These are phyloP conservation scores for Fusarium transvaalense DNA, from an alignment of 2,329 filamentous ascomycete species.

Conservation along the genomic window DNA sequence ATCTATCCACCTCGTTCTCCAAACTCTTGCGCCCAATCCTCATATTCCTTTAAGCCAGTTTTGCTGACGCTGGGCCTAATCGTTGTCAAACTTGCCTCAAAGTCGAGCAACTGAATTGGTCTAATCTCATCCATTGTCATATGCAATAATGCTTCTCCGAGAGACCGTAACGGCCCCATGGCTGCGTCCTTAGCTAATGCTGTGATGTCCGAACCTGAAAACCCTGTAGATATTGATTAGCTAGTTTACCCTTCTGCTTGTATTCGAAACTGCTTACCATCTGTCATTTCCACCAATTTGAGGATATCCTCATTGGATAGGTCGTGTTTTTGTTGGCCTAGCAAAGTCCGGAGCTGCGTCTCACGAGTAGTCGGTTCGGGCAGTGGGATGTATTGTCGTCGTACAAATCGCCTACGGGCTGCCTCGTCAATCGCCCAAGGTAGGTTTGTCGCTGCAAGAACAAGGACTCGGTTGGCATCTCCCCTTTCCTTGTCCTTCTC, in stretches of 20 bases:
- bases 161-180: constrained; percentile 91
- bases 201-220: constrained; percentile 96
- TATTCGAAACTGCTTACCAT: constrained; percentile 69
- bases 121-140: constrained; percentile 96
- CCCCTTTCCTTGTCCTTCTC: constrained; percentile 77
- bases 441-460: constrained; percentile 93
- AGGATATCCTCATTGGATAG: constrained; percentile 79
- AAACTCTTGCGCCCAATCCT: constrained; percentile 94
- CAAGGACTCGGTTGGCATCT: constrained; percentile 88
- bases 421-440: constrained; percentile 99
- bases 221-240: constrained; percentile 70
- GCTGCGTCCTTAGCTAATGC: constrained; percentile 97
- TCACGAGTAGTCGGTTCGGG: constrained; percentile 86
- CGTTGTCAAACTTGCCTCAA: constrained; percentile 82
- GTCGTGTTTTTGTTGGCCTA: constrained; percentile 89
- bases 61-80: constrained; percentile 93
- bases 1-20: constrained; percentile 85
- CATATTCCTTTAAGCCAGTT: constrained; percentile 86
- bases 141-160: constrained; percentile 88
- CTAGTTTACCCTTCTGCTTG: neutral
- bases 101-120: constrained; percentile 85
- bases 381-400: constrained; percentile 94
- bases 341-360: constrained; percentile 80
- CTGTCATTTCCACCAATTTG: constrained; percentile 81
- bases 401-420: constrained; percentile 87